Evolutionary conservation across 257 asterid genomes (phyloP).

Genomic region (Fraxinus anomala): DNA sequence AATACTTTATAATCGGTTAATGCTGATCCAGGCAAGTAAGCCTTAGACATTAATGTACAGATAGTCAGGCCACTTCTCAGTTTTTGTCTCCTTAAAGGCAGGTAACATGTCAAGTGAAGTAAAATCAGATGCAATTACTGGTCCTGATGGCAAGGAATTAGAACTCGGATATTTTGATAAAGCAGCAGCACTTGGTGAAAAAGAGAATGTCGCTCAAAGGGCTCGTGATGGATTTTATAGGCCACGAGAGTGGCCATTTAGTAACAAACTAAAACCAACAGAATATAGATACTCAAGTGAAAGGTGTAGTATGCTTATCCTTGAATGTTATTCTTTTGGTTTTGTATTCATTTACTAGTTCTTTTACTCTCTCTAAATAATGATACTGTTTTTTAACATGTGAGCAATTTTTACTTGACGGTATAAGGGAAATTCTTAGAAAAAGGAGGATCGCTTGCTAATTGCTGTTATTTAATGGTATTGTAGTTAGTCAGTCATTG

Average conservation of each 20-base stretch:
- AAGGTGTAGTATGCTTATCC: constrained; percentile 31
- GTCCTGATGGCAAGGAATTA: constrained; percentile 26
- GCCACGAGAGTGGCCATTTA: constrained; percentile 36
- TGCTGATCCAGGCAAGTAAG: not conserved
- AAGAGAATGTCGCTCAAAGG: constrained; percentile 26
- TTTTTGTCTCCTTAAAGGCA: constrained; percentile 21
- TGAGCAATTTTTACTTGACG: not conserved
- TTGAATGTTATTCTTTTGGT: not conserved
- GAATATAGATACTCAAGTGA: constrained; percentile 33
- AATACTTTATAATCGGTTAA: constrained; percentile 2
- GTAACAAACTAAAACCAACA: constrained; percentile 14
- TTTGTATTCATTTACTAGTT: not conserved
- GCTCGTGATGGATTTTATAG: constrained; percentile 30
- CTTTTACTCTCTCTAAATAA: constrained; percentile 12
- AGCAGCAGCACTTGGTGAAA: constrained; percentile 24
- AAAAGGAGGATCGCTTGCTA: not conserved
- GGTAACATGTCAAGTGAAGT: constrained; percentile 36
- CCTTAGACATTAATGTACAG: not conserved
- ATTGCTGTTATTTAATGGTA: not conserved
- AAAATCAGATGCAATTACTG: constrained; percentile 30
- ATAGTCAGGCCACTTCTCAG: not conserved
- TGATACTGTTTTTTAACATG: not conserved
- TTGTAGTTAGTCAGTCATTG: not conserved
- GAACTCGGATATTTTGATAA: constrained; percentile 23
- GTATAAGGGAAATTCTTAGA: not conserved